Evolutionary conservation across 331 rosid species (phyloP).

Genomic region (Cydonia oblonga): DNA sequence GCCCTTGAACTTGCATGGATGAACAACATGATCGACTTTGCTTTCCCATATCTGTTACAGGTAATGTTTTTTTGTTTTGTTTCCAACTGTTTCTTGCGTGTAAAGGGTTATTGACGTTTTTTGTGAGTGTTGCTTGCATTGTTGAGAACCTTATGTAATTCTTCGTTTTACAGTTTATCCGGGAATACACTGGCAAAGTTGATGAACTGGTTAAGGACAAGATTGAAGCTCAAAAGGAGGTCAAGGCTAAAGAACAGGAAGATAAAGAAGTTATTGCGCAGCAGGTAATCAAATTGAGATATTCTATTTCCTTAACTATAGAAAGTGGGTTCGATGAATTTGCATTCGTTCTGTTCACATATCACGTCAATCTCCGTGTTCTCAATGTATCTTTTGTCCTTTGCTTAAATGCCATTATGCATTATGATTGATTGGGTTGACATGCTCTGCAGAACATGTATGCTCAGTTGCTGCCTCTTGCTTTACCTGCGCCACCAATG

Average conservation of each 20-base stretch:
- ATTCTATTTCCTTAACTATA: too few relatives aligned
- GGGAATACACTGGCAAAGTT: conserved; percentile 92
- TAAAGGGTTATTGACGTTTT: neutral
- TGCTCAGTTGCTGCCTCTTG: conserved; percentile 93
- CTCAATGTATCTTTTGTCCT: neutral
- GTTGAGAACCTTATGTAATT: neutral
- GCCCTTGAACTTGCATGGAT: conserved; percentile 95
- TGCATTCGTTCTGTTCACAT: too few relatives aligned
- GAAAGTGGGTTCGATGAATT: too few relatives aligned
- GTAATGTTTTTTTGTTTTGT: conserved; percentile 24
- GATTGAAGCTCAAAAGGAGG: conserved; percentile 72
- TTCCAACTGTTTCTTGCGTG: neutral
- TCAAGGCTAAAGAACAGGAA: conserved; percentile 71
- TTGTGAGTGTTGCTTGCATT: too few relatives aligned
- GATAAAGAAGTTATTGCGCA: conserved; percentile 87
- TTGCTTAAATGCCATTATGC: neutral
- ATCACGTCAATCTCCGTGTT: neutral
- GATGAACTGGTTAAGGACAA: conserved; percentile 87
- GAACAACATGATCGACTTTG: conserved; percentile 88
- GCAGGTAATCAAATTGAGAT: too few relatives aligned
- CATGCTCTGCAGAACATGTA: conserved; percentile 76
- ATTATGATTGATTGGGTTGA: neutral
- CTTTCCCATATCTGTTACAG: conserved; percentile 89
- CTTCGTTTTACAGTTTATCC: conserved; percentile 58
- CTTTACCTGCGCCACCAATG: conserved; percentile 97